Percentiles rank a stretch among this genome's conserved stretches.
Conservation (phyloP, 176 grass and related monocot genomes). For the Eragrostis curvula region DNA sequence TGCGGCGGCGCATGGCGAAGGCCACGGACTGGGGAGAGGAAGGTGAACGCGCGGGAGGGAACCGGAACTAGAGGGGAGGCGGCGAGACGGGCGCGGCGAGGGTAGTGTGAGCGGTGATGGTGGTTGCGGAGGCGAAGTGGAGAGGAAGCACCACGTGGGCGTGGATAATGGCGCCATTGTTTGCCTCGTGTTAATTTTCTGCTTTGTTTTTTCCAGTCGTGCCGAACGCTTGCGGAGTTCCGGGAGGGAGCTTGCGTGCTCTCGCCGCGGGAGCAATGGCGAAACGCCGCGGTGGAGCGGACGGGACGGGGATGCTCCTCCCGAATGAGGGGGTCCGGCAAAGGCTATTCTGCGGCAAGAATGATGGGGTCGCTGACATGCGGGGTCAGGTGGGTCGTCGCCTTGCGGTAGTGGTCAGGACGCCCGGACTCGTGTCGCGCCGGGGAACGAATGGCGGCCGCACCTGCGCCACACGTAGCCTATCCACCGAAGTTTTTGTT, state of each 20-base stretch:
- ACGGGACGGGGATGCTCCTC: too few species aligned
- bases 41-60: background rate
- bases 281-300: too few species aligned
- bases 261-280: slow-evolving; percentile 32
- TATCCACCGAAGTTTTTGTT: slow-evolving; percentile 21
- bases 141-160: slow-evolving; percentile 17
- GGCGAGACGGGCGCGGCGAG: background rate
- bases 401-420: background rate
- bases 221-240: too few species aligned
- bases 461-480: slow-evolving; percentile 40
- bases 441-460: background rate
- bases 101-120: background rate
- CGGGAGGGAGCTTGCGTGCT: background rate
- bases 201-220: background rate
- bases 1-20: slow-evolving; percentile 40
- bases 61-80: background rate
- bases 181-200: background rate
- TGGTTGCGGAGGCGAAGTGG: slow-evolving; percentile 14
- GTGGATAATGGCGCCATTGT: slow-evolving; percentile 36
- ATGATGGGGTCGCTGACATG: background rate
- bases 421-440: background rate
- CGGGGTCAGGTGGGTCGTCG: background rate
- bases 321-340: too few species aligned
- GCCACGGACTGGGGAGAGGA: background rate
- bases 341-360: too few species aligned